These are phyloP conservation scores for Melampsora larici-populina DNA, from an alignment of 1,284 basidiomycete genomes.

Conservation along the genomic window DNA sequence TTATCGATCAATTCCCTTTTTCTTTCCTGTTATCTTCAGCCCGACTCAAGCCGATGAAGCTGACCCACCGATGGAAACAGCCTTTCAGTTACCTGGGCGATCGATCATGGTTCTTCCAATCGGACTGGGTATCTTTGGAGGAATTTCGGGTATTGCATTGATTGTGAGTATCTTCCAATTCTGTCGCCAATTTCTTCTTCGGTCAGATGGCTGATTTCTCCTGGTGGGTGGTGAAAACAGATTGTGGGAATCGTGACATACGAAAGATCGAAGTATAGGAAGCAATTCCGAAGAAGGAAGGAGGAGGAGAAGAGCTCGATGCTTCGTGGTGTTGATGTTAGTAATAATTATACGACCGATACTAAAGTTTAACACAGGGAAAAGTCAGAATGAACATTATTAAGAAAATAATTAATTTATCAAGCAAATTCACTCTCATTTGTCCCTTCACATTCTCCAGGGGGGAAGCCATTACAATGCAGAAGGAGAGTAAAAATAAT, in stretches of 20 bases:
- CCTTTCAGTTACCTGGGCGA: constrained; percentile 17
- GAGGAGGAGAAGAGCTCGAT: not conserved
- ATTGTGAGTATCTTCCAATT: not conserved
- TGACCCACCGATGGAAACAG: not conserved
- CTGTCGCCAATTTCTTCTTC: not conserved
- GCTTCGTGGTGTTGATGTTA: too few relatives aligned
- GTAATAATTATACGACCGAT: too few relatives aligned
- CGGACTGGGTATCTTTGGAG: constrained; percentile 11
- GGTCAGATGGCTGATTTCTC: not conserved
- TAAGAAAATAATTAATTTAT: too few relatives aligned
- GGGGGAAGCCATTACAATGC: too few relatives aligned
- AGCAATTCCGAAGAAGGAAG: constrained; percentile 8
- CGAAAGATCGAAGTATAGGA: constrained; percentile 17
- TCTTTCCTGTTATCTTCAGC: not conserved
- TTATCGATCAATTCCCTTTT: not conserved
- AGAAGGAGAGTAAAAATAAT: too few relatives aligned
- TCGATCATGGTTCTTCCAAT: constrained; percentile 19
- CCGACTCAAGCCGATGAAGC: not conserved
- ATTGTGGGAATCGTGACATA: constrained; percentile 12
- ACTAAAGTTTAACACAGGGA: too few relatives aligned
- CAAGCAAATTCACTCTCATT: too few relatives aligned
- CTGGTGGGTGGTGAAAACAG: not conserved
- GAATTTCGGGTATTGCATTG: not conserved
- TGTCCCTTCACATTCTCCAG: too few relatives aligned
- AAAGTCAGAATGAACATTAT: too few relatives aligned